Percentiles rank a stretch among this genome's conserved stretches.
These are phyloP conservation scores for Wallacemonas sp. DNA, from an alignment of 208 protist genomes.

Conservation along the genomic window DNA sequence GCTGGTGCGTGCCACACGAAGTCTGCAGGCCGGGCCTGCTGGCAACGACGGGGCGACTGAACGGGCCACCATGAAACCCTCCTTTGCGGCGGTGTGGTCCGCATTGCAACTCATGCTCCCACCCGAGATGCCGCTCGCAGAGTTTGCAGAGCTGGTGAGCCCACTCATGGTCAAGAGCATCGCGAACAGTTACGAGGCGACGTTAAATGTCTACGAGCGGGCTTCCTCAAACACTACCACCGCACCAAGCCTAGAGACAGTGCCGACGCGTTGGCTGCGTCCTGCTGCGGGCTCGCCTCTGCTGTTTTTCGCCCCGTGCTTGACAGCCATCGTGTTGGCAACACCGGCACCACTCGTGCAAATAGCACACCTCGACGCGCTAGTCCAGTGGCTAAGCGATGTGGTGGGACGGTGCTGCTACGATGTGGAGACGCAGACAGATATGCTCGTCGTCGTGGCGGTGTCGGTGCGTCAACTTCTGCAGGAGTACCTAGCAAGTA, in stretches of 20 bases:
- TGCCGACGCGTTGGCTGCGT: not conserved
- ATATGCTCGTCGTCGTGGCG: constrained; percentile 16
- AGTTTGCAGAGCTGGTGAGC: constrained; percentile 3
- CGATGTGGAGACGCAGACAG: constrained; percentile 16
- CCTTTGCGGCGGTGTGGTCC: not conserved
- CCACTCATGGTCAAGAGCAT: not conserved
- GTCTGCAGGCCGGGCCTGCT: no score
- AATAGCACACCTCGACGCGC: not conserved
- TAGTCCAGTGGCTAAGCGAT: not conserved
- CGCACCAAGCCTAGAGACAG: not conserved
- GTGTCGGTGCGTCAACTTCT: constrained; percentile 29
- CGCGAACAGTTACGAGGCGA: not conserved
- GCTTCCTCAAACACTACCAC: not conserved
- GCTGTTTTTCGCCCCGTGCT: not conserved
- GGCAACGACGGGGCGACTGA: no score
- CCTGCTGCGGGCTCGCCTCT: not conserved
- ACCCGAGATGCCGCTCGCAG: not conserved
- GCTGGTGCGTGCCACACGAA: not conserved
- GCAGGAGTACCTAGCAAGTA: constrained; percentile 18
- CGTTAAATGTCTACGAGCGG: not conserved
- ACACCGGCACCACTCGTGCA: not conserved
- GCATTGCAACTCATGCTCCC: not conserved
- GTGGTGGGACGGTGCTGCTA: constrained; percentile 1
- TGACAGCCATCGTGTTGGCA: constrained; percentile 1
- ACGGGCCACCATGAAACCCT: not conserved